Evolutionary conservation across 192 early-diverging fungal species (phyloP), one percentile per base, ranked within the genome.

Genomic region (Coemansia sp.): DNA sequence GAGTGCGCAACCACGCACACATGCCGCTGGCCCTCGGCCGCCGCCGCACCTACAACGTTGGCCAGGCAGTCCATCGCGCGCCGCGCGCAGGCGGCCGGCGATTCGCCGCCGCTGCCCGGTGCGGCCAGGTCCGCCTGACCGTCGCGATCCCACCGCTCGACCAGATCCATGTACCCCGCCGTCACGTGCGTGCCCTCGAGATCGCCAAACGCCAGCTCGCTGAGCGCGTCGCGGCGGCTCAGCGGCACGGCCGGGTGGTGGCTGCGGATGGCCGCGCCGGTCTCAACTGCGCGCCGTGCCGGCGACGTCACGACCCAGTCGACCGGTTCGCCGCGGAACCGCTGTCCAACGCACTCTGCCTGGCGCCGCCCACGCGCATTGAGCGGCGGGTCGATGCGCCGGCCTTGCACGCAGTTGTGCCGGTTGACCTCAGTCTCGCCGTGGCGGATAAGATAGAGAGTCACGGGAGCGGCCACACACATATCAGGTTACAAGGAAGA

Each of bases 381-480:
- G 31, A 73, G 62, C 19, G 69, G 69, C 16, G 69, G 61, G 40
- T 73, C 54, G 28, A 73, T 44, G 37, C 62, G 61, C 44, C 29
- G 43, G 37, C 69, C 69, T 36, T 73, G 69, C 26, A 73, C 56
- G 47, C 62, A 59, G 57, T 63, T 58, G 36, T 19, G 48, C 17
- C 37, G 39, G 45, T 73, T 73, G 45, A 73, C 61, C 30, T 56
- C 69, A 13, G 69, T 73, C 44, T 73, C 69, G 51, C 67, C 67
- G 33, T 71, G 67, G 8, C 67, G 60, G 26, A 63, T 55, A n/a
- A 71, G 38, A 39, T 71, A 71, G 35, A 71, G 47, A 21, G 60
- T 71, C 11, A 33, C 27, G 9, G 26, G 47, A 7, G 51, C 47
- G 23, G 28, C 27, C 9, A 14, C 40, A 8, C 20, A 14, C 21